Base-by-base conservation (phyloP, 129 eudicot genomes). In the Pseudognaphalium luteoalbum region DNA sequence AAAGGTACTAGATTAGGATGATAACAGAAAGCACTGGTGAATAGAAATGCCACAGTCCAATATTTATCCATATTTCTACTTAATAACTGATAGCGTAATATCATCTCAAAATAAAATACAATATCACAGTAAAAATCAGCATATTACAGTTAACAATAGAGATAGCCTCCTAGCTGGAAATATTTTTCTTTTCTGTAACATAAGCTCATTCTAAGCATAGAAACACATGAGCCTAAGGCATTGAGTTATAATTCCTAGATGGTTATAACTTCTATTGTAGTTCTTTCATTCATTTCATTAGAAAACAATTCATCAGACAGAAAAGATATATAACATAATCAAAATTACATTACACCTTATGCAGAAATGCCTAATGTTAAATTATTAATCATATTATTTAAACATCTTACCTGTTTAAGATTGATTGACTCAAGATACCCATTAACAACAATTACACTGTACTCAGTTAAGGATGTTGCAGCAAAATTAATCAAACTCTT, bases 401-500 rank as follows among this genome's bases (percentile, higher is more conserved):
- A 42, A 70, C 9, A 44, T 8, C 54, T 42, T 86, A 88, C 96
- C 91, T 93, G 97, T 51, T 93, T 90, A 74, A 94, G 89, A 79
- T 91, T 91, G 42, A 95, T 79, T 2, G 91, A 80, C 50, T 90
- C 97, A 72, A 90, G 97, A 83, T 93, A 93, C 32, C 97, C 98
- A 85, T 90, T 93, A 54, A 91, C 77, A 1, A 95, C 96, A 67
- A 91, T 76, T 57, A 95, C 97, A 61, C 83, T 75, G 72, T 89
- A 89, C 34, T 88, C 92, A 28, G 87, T 84, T 72, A 95, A 88
- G 20, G 96, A 80, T 21, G 89, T 85, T 71, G 97, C 85, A 65
- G 97, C 97, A 89, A 91, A 91, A 81, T 95, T 97, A n/a, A 95
- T 60, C 83, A 95, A 81, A 4, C 66, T 84, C 82, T 91, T 95